These are phyloP conservation scores for Excoecaria agallocha DNA, from an alignment of 345 rosid species.

Conservation along the genomic window DNA sequence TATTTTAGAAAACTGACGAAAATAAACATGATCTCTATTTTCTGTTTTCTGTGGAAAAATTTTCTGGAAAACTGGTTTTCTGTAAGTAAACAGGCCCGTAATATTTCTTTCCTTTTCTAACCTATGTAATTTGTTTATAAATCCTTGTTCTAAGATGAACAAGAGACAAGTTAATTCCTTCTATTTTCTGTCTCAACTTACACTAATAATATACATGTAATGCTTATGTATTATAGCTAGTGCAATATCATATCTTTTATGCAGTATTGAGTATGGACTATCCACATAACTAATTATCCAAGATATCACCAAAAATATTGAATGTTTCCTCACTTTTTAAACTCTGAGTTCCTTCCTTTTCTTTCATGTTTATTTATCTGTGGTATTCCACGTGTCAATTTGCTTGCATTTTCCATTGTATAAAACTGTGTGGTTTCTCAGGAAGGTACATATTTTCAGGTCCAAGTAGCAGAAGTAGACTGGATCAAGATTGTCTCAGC, in stretches of 20 bases:
- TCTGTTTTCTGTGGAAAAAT: no score
- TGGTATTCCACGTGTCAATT: slow-evolving; percentile 10
- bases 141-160: no score
- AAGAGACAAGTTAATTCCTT: no score
- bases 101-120: no score
- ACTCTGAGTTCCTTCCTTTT: slow-evolving; percentile 5
- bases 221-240: not conserved
- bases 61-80: no score
- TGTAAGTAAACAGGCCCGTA: no score
- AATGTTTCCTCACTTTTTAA: not conserved
- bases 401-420: not conserved
- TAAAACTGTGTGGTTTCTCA: slow-evolving; percentile 17
- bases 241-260: not conserved
- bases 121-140: no score
- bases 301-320: not conserved
- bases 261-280: not conserved
- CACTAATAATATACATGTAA: no score
- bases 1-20: no score
- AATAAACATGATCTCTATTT: no score
- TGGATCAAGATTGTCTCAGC: slow-evolving; percentile 82
- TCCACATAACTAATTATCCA: not conserved
- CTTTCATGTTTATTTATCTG: not conserved
- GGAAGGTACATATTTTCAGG: slow-evolving; percentile 46
- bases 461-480: slow-evolving; percentile 83
- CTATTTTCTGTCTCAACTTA: no score